A percentile compares a stretch with the other conserved stretches of the same genome.
phyloP scores from a whole-genome alignment of 2,329 filamentous ascomycete species.

The Gremmenia infestans region DNA sequence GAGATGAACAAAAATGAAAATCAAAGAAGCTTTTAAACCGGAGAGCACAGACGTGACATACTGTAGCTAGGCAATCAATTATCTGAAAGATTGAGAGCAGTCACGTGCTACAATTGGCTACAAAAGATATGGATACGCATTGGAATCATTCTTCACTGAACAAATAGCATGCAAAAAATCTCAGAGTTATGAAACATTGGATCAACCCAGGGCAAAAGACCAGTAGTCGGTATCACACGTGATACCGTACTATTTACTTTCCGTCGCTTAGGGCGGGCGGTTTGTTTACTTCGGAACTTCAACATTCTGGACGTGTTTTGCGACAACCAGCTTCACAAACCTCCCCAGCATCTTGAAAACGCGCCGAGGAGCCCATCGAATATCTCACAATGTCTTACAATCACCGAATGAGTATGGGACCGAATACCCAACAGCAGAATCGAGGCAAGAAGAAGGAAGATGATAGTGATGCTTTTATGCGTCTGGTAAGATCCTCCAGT shows the following conservation, averaged over 20 bases:
- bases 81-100: neutral
- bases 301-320: slow-evolving; percentile 1
- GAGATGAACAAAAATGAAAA: too few species aligned
- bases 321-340: slow-evolving; percentile 3
- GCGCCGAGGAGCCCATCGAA: slow-evolving; percentile 1
- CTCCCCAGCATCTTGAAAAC: neutral
- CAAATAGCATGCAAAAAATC: too few species aligned
- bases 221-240: neutral
- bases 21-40: too few species aligned
- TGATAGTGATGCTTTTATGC: slow-evolving; percentile 53
- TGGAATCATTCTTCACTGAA: too few species aligned
- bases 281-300: slow-evolving; percentile 6
- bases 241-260: neutral
- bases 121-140: too few species aligned
- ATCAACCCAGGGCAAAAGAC: too few species aligned
- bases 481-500: slow-evolving; percentile 40
- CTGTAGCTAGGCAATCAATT: neutral
- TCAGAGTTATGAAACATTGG: too few species aligned
- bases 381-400: slow-evolving; percentile 42
- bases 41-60: too few species aligned
- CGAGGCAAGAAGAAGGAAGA: slow-evolving; percentile 50
- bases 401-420: slow-evolving; percentile 47
- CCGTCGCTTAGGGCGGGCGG: neutral
- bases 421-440: slow-evolving; percentile 41
- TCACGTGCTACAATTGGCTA: too few species aligned